phyloP scores from a whole-genome alignment of 1,284 basidiomycete genomes.

The Pseudozyma tsukubaensis region DNA sequence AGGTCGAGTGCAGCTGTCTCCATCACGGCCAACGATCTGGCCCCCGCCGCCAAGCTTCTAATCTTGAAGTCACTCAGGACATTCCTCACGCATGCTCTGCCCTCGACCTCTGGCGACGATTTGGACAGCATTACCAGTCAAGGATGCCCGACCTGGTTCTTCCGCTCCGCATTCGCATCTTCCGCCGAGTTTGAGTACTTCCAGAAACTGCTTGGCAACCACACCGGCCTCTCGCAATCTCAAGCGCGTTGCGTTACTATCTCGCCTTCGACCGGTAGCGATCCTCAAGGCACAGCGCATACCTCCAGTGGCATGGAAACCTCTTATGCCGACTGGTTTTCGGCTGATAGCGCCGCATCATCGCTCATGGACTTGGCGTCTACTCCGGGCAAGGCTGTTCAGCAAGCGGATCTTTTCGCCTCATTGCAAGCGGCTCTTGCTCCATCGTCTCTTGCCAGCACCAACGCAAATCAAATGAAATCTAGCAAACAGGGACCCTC shows the following conservation, averaged over 20 bases:
- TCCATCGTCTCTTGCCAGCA: not conserved
- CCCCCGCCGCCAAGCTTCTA: constrained; percentile 40
- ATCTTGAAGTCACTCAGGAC: constrained; percentile 37
- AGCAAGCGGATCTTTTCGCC: constrained; percentile 14
- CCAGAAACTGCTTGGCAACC: constrained; percentile 31
- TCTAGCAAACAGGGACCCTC: constrained; percentile 10
- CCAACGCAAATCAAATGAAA: not conserved
- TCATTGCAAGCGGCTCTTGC: constrained; percentile 17
- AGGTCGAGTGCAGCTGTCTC: constrained; percentile 29
- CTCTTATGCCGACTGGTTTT: constrained; percentile 19
- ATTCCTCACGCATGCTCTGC: constrained; percentile 33
- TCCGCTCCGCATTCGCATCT: constrained; percentile 51
- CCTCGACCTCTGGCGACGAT: constrained; percentile 2
- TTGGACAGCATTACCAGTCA: not conserved
- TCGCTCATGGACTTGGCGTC: constrained; percentile 32
- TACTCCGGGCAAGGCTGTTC: constrained; percentile 11
- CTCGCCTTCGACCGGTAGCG: not conserved
- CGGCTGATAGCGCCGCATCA: not conserved
- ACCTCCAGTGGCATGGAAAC: not conserved
- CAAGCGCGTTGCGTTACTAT: constrained; percentile 14
- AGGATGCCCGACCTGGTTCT: constrained; percentile 59
- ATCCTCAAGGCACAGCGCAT: not conserved
- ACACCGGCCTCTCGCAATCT: constrained; percentile 4
- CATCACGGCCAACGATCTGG: constrained; percentile 36
- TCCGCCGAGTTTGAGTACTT: constrained; percentile 57